These are phyloP conservation scores for Ambrosia artemisiifolia DNA, from an alignment of 129 eudicot species.

Conservation along the genomic window DNA sequence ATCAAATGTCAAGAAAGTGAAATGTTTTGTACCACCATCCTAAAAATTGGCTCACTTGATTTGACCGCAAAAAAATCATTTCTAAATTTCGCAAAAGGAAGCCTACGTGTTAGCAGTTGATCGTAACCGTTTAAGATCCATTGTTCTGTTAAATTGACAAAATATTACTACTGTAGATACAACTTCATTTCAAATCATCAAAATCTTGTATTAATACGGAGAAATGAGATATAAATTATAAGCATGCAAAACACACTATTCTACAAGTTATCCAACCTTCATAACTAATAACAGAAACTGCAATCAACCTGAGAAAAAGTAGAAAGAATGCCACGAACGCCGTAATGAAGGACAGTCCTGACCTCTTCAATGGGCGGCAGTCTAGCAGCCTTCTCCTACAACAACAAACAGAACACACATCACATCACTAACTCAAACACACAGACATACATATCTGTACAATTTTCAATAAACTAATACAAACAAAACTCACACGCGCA, in stretches of 20 bases:
- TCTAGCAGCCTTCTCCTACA: conserved; percentile 88
- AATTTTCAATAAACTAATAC: neutral
- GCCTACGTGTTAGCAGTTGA: neutral
- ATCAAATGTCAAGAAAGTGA: neutral
- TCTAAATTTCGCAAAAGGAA: conserved; percentile 2
- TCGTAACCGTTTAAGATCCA: neutral
- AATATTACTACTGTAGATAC: neutral
- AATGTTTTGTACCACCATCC: neutral
- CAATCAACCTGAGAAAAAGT: conserved; percentile 69
- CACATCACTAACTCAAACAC: neutral
- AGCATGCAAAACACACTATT: neutral
- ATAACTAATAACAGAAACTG: neutral
- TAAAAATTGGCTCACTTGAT: neutral
- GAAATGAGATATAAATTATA: neutral
- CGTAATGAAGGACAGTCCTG: conserved; percentile 54
- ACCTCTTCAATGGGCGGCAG: conserved; percentile 85
- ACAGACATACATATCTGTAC: neutral
- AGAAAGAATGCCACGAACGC: conserved; percentile 80
- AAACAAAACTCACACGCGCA: neutral
- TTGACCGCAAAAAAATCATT: neutral
- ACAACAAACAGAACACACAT: conserved; percentile 1
- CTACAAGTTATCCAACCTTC: neutral
- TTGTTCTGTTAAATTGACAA: neutral
- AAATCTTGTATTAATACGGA: neutral
- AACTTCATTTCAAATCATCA: neutral